Conservation (phyloP, 306 rosid species). For the Datisca glomerata region DNA sequence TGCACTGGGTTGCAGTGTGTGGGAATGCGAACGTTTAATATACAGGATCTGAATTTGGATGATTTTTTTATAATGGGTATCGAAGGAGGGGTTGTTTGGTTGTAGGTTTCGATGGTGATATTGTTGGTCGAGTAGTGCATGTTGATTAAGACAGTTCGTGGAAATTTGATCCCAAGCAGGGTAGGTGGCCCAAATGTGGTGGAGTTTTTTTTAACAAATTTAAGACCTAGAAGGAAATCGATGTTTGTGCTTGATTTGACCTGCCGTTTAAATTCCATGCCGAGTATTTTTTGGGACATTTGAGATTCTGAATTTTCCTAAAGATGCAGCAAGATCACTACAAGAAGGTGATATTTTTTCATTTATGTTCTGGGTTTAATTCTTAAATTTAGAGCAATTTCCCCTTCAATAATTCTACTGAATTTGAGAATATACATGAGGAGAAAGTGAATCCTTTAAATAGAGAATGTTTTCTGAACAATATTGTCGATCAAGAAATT, state of each 20-base stretch:
- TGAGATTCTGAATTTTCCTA: constrained; percentile 19
- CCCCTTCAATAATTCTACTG: not conserved
- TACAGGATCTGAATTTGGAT: constrained; percentile 18
- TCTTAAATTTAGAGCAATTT: not conserved
- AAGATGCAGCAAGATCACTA: constrained; percentile 75
- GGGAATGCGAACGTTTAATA: not conserved
- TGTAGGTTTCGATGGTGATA: constrained; percentile 33
- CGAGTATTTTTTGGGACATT: constrained; percentile 2
- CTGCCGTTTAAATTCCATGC: constrained; percentile 7
- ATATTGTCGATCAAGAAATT: too few species aligned
- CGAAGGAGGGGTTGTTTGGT: constrained; percentile 31
- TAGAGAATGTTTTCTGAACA: too few species aligned
- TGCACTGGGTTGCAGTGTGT: too few species aligned
- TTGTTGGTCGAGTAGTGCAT: constrained; percentile 28
- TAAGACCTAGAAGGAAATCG: constrained; percentile 10
- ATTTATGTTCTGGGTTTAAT: not conserved
- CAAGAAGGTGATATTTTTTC: constrained; percentile 48
- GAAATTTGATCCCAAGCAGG: constrained; percentile 30
- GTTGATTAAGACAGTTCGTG: constrained; percentile 66
- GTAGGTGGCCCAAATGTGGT: constrained; percentile 91
- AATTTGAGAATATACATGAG: not conserved
- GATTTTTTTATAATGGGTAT: not conserved
- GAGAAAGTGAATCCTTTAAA: too few species aligned
- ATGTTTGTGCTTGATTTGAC: constrained; percentile 22
- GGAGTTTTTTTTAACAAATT: constrained; percentile 22